phyloP scores from a whole-genome alignment of 2,329 filamentous ascomycete genomes.

The Fusarium brevicatenulatum region DNA sequence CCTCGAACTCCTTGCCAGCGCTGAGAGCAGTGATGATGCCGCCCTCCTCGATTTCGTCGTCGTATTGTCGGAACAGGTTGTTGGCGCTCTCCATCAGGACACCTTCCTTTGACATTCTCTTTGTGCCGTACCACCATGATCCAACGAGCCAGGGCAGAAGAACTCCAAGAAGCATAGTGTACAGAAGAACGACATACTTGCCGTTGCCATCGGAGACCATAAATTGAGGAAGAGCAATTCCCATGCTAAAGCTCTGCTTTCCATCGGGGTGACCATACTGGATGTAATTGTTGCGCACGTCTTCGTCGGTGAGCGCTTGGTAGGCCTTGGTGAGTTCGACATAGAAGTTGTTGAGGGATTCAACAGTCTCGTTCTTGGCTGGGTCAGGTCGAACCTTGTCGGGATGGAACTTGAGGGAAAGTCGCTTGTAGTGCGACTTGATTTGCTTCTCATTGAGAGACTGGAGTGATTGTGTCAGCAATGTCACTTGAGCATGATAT shows the following conservation, averaged over 20 bases:
- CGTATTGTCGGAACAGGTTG: conserved; percentile 92
- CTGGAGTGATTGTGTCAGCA: conserved; percentile 53
- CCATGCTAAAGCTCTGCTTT: conserved; percentile 98
- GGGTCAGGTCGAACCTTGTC: conserved; percentile 90
- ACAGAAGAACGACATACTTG: conserved; percentile 93
- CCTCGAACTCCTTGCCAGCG: conserved; percentile 85
- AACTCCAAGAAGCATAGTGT: conserved; percentile 87
- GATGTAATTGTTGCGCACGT: conserved; percentile 95
- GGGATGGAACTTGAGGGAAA: conserved; percentile 88
- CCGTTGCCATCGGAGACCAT: conserved; percentile 93
- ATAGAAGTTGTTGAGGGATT: conserved; percentile 86
- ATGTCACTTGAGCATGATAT: background rate
- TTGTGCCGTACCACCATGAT: conserved; percentile 98
- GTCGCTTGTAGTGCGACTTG: conserved; percentile 87
- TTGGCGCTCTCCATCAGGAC: conserved; percentile 94
- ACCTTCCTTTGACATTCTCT: conserved; percentile 91
- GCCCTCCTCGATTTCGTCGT: conserved; percentile 82
- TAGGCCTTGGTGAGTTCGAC: conserved; percentile 98
- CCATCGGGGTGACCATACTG: conserved; percentile 97
- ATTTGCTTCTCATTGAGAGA: conserved; percentile 89
- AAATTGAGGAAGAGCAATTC: conserved; percentile 92
- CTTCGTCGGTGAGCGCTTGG: conserved; percentile 97
- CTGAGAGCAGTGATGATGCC: conserved; percentile 85
- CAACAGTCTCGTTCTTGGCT: conserved; percentile 87
- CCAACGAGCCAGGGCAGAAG: conserved; percentile 92